phyloP scores from a whole-genome alignment of 805 yeast genomes.

The Wickerhamiella cacticola region DNA sequence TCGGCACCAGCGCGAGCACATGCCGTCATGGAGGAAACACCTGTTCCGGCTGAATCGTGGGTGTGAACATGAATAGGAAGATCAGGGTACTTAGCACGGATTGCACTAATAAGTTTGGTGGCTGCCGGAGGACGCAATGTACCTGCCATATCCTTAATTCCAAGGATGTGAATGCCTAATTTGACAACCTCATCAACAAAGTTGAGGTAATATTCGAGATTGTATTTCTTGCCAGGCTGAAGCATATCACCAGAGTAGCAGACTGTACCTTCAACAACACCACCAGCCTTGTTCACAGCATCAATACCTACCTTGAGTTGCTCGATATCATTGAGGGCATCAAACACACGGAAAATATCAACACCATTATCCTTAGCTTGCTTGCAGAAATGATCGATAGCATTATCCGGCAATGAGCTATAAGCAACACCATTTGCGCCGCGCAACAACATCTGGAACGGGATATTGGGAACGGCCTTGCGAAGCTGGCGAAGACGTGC shows the following conservation, averaged over 20 bases:
- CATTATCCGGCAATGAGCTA: conserved; percentile 95
- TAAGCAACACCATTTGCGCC: conserved; percentile 99
- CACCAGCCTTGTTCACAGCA: conserved; percentile 97
- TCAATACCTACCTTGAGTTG: conserved; percentile 95
- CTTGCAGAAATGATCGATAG: conserved; percentile 89
- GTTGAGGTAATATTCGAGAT: conserved; percentile 73
- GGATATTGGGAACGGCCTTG: conserved; percentile 89
- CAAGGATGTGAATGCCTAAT: conserved; percentile 93
- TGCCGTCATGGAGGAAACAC: conserved; percentile 92
- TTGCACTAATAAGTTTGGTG: conserved; percentile 57
- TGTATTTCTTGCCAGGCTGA: conserved; percentile 89
- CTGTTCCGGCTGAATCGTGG: conserved; percentile 99
- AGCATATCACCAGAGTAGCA: conserved; percentile 99
- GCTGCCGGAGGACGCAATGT: conserved; percentile 96
- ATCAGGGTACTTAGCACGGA: conserved; percentile 79
- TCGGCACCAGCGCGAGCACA: conserved; percentile 96
- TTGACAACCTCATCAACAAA: conserved; percentile 73
- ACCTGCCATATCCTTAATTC: conserved; percentile 99
- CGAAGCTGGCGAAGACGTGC: conserved; percentile 81
- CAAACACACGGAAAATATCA: conserved; percentile 95
- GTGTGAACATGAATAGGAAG: conserved; percentile 97
- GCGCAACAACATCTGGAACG: conserved; percentile 97
- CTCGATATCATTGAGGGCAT: conserved; percentile 91
- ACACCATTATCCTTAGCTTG: conserved; percentile 95
- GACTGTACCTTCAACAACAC: conserved; percentile 96